phyloP scores from a whole-genome alignment of 1,139 yeast species.

The Debaryomycetaceae sp. region DNA sequence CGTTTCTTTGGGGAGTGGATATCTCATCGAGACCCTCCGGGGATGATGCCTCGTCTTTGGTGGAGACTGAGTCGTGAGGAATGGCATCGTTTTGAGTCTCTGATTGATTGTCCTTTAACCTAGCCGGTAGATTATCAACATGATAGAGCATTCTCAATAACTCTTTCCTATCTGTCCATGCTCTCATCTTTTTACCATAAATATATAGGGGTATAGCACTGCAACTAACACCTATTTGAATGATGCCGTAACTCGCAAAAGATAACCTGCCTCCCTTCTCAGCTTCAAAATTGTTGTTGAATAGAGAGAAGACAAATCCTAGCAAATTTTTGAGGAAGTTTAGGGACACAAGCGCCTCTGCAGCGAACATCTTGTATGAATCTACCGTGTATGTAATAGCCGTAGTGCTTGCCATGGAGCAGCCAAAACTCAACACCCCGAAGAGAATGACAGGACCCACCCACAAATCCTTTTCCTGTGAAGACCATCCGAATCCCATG shows the following conservation, averaged over 20 bases:
- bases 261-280: slow-evolving; percentile 43
- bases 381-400: slow-evolving; percentile 62
- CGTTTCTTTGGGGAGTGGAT: too few relatives aligned
- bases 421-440: slow-evolving; percentile 56
- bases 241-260: slow-evolving; percentile 52
- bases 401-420: slow-evolving; percentile 58
- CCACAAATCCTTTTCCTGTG: slow-evolving; percentile 49
- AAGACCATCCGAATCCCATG: slow-evolving; percentile 64
- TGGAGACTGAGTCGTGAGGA: not conserved
- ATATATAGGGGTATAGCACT: slow-evolving; percentile 52
- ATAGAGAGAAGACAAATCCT: slow-evolving; percentile 56
- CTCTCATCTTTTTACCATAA: slow-evolving; percentile 51
- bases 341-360: slow-evolving; percentile 56
- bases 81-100: not conserved
- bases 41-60: too few relatives aligned
- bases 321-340: slow-evolving; percentile 52
- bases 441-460: slow-evolving; percentile 56
- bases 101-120: not conserved
- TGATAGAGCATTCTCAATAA: slow-evolving; percentile 18
- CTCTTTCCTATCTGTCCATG: slow-evolving; percentile 48
- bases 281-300: slow-evolving; percentile 47
- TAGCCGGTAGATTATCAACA: not conserved
- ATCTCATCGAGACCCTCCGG: too few relatives aligned
- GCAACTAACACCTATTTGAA: slow-evolving; percentile 47
- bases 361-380: slow-evolving; percentile 55